Evolutionary conservation across 2,329 filamentous ascomycete species (phyloP).

Genomic region (Fusarium robinianum): DNA sequence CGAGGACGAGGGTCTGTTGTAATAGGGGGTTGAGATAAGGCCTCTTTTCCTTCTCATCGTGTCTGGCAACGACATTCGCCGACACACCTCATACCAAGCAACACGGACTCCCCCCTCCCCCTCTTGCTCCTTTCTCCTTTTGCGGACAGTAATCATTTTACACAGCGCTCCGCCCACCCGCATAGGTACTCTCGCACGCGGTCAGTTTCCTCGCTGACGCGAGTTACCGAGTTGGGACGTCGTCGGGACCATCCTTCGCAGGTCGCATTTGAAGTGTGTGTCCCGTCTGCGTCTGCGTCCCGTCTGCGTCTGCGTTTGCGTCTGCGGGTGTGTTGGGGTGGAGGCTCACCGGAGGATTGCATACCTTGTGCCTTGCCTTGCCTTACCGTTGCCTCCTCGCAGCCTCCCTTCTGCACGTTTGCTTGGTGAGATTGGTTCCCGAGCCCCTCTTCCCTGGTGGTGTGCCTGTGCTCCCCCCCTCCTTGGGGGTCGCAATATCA

Average conservation of each 20-base stretch:
- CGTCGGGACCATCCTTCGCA: too few relatives aligned
- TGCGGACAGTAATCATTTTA: background rate
- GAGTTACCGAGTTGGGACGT: constrained; percentile 8
- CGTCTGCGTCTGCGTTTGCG: too few relatives aligned
- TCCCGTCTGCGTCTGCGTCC: too few relatives aligned
- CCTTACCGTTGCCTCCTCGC: constrained; percentile 7
- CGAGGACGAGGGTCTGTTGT: constrained; percentile 3
- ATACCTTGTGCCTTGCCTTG: constrained; percentile 11
- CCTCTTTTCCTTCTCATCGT: constrained; percentile 1
- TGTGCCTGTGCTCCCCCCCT: constrained; percentile 5
- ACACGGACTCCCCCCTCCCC: background rate
- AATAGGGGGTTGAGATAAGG: constrained; percentile 2
- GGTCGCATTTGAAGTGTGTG: too few relatives aligned
- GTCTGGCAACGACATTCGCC: constrained; percentile 9
- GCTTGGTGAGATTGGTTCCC: constrained; percentile 8
- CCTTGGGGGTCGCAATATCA: constrained; percentile 14
- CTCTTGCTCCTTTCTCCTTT: background rate
- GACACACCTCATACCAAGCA: constrained; percentile 1
- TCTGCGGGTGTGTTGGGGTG: constrained; percentile 21
- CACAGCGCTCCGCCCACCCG: constrained; percentile 3
- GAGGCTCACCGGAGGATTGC: constrained; percentile 13
- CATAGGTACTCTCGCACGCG: constrained; percentile 9
- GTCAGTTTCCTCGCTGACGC: constrained; percentile 10
- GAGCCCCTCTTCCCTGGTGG: constrained; percentile 4
- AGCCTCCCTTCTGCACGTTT: constrained; percentile 5